These are phyloP conservation scores for Glycine tomentella DNA, from an alignment of 306 rosid species.

Conservation along the genomic window DNA sequence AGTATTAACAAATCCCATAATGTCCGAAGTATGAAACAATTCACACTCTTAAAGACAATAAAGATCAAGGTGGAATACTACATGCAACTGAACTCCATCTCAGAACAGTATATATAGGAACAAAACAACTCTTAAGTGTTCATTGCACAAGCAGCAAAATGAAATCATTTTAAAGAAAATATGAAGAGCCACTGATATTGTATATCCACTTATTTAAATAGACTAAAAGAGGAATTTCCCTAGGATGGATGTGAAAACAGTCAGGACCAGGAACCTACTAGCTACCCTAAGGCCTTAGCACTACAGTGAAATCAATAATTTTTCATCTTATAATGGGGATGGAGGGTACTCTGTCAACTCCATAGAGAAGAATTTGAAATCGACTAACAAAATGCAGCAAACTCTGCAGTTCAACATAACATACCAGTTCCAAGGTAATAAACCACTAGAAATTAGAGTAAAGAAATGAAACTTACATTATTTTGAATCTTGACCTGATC, in stretches of 20 bases:
- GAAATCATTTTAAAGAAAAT: neutral
- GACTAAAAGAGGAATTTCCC: neutral
- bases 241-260: constrained; percentile 1
- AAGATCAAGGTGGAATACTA: constrained; percentile 23
- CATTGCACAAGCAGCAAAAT: neutral
- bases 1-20: neutral
- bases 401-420: neutral
- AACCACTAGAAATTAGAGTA: neutral
- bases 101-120: neutral
- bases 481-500: constrained; percentile 83
- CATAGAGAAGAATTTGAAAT: neutral
- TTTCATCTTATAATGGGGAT: neutral
- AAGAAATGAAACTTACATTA: constrained; percentile 65
- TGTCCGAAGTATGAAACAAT: neutral
- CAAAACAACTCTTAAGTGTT: constrained; percentile 10
- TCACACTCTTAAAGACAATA: constrained; percentile 17
- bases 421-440: neutral
- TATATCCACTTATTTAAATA: neutral
- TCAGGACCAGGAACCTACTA: constrained; percentile 6
- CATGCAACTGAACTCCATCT: neutral
- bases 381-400: neutral
- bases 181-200: neutral
- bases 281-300: constrained; percentile 14
- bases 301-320: neutral
- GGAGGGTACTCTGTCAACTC: neutral